A percentile compares a stretch with the other conserved stretches of the same genome.
Conservation (phyloP, 306 rosid genomes). For the Coriaria nepalensis region DNA sequence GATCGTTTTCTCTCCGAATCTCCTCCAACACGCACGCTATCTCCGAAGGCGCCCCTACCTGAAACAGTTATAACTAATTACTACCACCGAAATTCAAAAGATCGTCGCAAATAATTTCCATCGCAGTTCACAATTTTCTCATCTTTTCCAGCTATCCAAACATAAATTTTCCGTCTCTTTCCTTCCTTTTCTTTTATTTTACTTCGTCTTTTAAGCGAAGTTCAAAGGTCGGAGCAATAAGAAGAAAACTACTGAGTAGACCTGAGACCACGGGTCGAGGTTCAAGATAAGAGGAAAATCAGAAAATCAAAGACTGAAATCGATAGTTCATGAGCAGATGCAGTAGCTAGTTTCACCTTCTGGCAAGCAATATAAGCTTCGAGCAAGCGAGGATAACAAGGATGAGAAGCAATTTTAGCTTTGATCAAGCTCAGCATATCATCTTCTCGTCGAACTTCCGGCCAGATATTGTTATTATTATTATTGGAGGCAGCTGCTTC, state of each 20-base stretch:
- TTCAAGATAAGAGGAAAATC: too few relatives aligned
- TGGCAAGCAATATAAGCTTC: slow-evolving; percentile 90
- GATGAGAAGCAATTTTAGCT: slow-evolving; percentile 79
- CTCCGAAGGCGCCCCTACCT: slow-evolving; percentile 99
- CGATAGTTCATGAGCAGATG: not conserved
- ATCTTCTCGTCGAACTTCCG: slow-evolving; percentile 39
- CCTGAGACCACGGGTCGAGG: too few relatives aligned
- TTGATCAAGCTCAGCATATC: slow-evolving; percentile 47
- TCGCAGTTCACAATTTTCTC: too few relatives aligned
- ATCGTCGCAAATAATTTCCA: too few relatives aligned
- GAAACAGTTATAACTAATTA: not conserved
- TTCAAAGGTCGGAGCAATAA: too few relatives aligned
- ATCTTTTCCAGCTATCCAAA: too few relatives aligned
- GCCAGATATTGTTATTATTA: not conserved
- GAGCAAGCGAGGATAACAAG: slow-evolving; percentile 71
- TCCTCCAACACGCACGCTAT: slow-evolving; percentile 62
- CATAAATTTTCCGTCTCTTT: not conserved
- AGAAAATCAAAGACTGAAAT: not conserved
- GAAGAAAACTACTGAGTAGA: too few relatives aligned
- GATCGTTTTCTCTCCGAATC: slow-evolving; percentile 60
- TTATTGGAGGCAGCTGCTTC: slow-evolving; percentile 20
- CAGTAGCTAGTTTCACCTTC: slow-evolving; percentile 39
- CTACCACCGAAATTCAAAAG: too few relatives aligned
- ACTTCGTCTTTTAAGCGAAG: too few relatives aligned
- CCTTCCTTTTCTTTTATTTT: not conserved